Base-by-base conservation (phyloP, 1,139 yeast species). In the Taphrina populina region DNA sequence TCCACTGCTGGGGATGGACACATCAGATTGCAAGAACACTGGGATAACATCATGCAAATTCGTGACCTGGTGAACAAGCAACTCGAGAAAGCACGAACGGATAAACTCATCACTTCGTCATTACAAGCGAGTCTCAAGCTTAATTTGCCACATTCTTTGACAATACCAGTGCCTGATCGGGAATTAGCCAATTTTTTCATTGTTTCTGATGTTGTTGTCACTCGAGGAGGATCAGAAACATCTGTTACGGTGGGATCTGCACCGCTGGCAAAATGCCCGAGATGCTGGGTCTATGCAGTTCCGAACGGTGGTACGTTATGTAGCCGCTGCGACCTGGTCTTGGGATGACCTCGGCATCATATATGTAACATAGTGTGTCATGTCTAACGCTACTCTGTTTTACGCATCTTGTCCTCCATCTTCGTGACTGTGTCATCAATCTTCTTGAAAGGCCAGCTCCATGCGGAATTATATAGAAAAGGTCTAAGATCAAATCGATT, bases 401-500 rank as follows among this genome's bases (percentile, higher is more conserved):
- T n/a, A n/a, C n/a, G n/a, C n/a, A n/a, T n/a, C n/a, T 23, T 21
- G 13, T 27, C 43, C 13, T 37, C 43, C 33, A 62, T 51, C 30
- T 47, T 52, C 8, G 51, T 52, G 13, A 59, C 62, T 13, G 58
- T 62, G 13, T 57, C 80, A 65, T 88, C 96, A 56, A 92, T 92
- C 71, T 87, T 88, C 69, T 81, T 82, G 63, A 88, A 80, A 1
- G 96, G 95, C 83, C 92, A 86, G 1, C 90, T 79, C 71, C 88
- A 92, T 59, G 87, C 73, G n/a, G 97, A 96, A 64, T 86, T 81
- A 59, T 92, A 87, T 68, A 92, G 76, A 69, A 92, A 88, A 17
- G 98, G 99, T 62, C 99, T 77, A 66, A 94, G 75, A 68, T 92
- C 99, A 69, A 85, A 92, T 65, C 99, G 78, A 69, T 92, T 92